A percentile compares a stretch with the other conserved stretches of the same genome.
phyloP scores from a whole-genome alignment of 1,284 basidiomycete species.

The Malassezia arunalokei region DNA sequence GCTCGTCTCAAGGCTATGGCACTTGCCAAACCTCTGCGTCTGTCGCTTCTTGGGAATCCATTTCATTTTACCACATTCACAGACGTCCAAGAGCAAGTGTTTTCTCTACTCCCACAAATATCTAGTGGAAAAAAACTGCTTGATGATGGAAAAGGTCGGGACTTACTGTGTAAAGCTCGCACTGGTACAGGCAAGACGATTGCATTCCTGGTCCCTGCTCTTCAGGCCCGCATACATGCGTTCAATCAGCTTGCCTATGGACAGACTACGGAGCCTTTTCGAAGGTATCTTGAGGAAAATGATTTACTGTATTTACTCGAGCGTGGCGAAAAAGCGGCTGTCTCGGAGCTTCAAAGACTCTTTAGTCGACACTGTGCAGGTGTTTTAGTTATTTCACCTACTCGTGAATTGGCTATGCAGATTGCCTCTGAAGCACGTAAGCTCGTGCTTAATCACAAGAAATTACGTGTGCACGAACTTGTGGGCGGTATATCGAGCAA shows the following conservation, averaged over 20 bases:
- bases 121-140: conserved; percentile 17
- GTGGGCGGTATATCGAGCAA: conserved; percentile 66
- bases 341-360: conserved; percentile 12
- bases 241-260: conserved; percentile 21
- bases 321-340: background rate
- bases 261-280: background rate
- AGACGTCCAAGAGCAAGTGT: conserved; percentile 68
- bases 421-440: conserved; percentile 74
- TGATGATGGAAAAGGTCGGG: conserved; percentile 37
- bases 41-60: conserved; percentile 50
- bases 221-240: conserved; percentile 40
- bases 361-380: conserved; percentile 52
- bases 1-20: no score
- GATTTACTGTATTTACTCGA: background rate
- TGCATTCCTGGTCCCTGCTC: conserved; percentile 44
- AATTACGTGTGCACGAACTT: conserved; percentile 56
- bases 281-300: background rate
- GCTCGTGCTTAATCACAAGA: conserved; percentile 55
- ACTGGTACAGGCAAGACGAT: conserved; percentile 46
- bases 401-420: conserved; percentile 83
- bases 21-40: background rate
- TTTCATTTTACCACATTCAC: conserved; percentile 69
- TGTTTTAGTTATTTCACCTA: conserved; percentile 77
- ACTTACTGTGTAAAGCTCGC: conserved; percentile 45
- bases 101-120: conserved; percentile 53